Conservation (phyloP, 2,329 filamentous ascomycete species). For the Botrytis pseudocinerea region DNA sequence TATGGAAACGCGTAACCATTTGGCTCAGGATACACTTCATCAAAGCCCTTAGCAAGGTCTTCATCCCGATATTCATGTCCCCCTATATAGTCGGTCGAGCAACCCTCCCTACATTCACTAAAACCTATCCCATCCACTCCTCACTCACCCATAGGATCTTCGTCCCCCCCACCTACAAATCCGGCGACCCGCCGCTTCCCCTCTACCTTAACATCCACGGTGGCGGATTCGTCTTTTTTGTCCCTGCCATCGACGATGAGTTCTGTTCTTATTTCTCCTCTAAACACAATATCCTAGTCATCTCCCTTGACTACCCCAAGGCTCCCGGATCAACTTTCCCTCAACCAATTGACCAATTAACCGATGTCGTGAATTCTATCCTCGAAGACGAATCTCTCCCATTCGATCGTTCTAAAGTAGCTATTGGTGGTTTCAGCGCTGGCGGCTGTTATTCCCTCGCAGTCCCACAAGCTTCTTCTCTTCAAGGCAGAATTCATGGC, state of each 20-base stretch:
- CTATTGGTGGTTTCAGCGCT: conserved; percentile 51
- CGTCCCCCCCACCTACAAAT: conserved; percentile 15
- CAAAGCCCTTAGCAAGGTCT: not conserved
- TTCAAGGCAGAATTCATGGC: conserved; percentile 41
- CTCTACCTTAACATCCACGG: conserved; percentile 52
- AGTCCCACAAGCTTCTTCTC: conserved; percentile 43
- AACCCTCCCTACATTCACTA: conserved; percentile 18
- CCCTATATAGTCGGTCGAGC: not conserved
- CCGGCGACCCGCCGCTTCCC: conserved; percentile 14
- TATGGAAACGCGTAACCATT: not conserved
- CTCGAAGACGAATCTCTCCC: conserved; percentile 48
- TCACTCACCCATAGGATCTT: conserved; percentile 20
- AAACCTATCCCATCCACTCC: conserved; percentile 22
- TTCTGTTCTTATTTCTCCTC: conserved; percentile 49
- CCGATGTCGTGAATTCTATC: conserved; percentile 46
- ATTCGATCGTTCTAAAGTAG: conserved; percentile 46
- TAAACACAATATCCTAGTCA: conserved; percentile 45
- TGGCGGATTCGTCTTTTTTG: conserved; percentile 50
- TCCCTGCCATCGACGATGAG: conserved; percentile 47
- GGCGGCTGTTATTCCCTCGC: conserved; percentile 51
- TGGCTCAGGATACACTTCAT: not conserved
- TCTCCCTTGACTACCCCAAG: conserved; percentile 52
- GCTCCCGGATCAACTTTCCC: conserved; percentile 50
- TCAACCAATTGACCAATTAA: conserved; percentile 46
- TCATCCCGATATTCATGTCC: not conserved